phyloP scores from a whole-genome alignment of 345 rosid genomes.

The Gossypium ekmanianum region DNA sequence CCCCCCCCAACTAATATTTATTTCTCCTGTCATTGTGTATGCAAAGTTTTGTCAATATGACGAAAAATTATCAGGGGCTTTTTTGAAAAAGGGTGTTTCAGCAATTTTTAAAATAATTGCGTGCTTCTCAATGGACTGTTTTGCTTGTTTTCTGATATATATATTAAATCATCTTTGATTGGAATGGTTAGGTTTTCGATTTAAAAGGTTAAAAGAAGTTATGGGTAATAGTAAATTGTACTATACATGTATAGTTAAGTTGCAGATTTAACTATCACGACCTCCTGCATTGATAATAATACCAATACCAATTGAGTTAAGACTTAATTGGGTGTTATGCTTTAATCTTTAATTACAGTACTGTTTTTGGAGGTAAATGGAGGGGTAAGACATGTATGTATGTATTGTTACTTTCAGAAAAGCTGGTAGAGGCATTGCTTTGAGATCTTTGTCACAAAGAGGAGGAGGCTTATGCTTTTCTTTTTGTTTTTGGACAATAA shows the following conservation, averaged over 20 bases:
- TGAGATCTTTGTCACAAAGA: constrained; percentile 14
- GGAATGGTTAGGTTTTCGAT: too few relatives aligned
- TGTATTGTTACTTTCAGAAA: constrained; percentile 12
- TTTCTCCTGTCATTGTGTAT: constrained; percentile 5
- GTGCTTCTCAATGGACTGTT: constrained; percentile 11
- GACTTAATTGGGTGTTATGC: too few relatives aligned
- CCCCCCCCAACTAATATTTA: not conserved
- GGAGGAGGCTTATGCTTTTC: constrained; percentile 10
- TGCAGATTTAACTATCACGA: too few relatives aligned
- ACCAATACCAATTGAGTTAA: too few relatives aligned
- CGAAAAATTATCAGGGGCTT: not conserved
- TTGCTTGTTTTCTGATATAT: not conserved
- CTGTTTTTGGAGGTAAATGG: too few relatives aligned
- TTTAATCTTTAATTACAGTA: too few relatives aligned
- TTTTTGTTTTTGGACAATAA: not conserved
- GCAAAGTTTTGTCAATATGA: not conserved
- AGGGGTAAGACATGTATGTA: too few relatives aligned
- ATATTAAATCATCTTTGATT: not conserved
- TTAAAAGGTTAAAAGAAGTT: too few relatives aligned
- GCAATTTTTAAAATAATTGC: not conserved
- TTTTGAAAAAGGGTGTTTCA: constrained; percentile 3
- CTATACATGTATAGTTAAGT: too few relatives aligned
- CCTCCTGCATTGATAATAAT: too few relatives aligned
- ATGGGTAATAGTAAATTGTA: too few relatives aligned
- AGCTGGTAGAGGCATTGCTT: constrained; percentile 3